Evolutionary conservation across 2,329 filamentous ascomycete species (phyloP), one percentile per base, ranked within the genome.

Genomic region (Delphinella strobiligena): DNA sequence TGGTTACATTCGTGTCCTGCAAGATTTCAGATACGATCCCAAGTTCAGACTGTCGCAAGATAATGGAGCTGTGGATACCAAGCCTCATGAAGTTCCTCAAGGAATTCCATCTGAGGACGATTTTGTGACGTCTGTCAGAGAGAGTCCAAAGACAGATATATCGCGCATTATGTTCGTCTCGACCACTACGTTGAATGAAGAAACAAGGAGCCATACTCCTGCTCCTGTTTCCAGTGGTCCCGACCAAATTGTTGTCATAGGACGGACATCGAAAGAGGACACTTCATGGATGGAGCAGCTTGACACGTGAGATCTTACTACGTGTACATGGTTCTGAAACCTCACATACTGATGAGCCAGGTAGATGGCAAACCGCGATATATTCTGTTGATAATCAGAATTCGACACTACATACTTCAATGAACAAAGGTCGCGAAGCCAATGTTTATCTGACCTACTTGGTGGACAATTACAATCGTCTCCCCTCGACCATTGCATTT

Each of bases 381-480:
- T 68, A 64, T 51, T 54, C 51, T 42, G 64, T 61, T 38, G 61
- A 64, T 38, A 46, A 50, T 37, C 38, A 39, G 15, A 47, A 45
- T 19, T 46, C 46, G 18, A 41, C 24, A 5, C 14, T 49, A 3
- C 37, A 39, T 8, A 55, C 52, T 4, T 40, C 42, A 11, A 41
- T 49, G 14, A 53, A 67, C 49, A 68, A 67, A 51, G 63, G 63
- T 42, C 59, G 60, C 38, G 66, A 69, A 49, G 58, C 63, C 3
- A 66, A 63, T 52, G 62, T 63, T 32, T 68, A 68, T 43, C 52
- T 68, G 2, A 66, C 62, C 27, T 68, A 65, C 48, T 52, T 69
- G 11, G 61, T 67, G 38, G 62, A 68, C 34, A 45, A 66, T 47
- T 68, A 68, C 49, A 44, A 66, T 40, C 36, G 46, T 19, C 59